Percentiles rank a stretch among this genome's conserved stretches.
phyloP scores from a whole-genome alignment of 225 moss, liverwort and hornwort genomes.

The Pseudoscleropodium purum region DNA sequence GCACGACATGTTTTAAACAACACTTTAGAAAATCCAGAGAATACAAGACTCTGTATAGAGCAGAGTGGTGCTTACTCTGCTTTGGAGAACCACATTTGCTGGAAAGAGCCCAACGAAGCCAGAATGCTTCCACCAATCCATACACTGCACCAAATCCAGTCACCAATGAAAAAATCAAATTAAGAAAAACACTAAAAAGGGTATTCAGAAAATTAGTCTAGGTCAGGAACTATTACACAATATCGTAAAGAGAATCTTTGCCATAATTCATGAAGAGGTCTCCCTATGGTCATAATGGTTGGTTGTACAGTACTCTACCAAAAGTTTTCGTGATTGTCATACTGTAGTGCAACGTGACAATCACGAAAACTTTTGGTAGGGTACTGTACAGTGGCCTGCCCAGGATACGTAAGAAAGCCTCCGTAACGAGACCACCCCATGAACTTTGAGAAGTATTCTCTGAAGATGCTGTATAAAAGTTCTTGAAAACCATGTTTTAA shows the following conservation, averaged over 20 bases:
- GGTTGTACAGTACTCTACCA: not conserved
- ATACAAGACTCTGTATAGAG: not conserved
- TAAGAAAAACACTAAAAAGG: not conserved
- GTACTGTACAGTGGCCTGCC: not conserved
- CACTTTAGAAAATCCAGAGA: not conserved
- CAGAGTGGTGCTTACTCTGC: slow-evolving; percentile 50
- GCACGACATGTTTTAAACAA: not conserved
- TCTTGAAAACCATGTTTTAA: not conserved
- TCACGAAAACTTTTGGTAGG: too few relatives aligned
- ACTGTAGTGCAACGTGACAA: too few relatives aligned
- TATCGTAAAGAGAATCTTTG: not conserved
- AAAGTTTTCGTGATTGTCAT: too few relatives aligned
- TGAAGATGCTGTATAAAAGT: not conserved
- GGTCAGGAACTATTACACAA: not conserved
- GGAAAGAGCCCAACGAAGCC: slow-evolving; percentile 95
- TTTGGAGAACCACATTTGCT: slow-evolving; percentile 99
- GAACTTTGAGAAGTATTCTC: not conserved
- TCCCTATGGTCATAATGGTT: not conserved
- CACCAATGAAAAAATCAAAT: not conserved
- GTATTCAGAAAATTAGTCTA: not conserved
- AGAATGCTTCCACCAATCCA: slow-evolving; percentile 98
- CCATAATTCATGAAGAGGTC: not conserved
- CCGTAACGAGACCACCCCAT: not conserved
- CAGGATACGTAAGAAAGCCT: not conserved
- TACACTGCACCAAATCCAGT: slow-evolving; percentile 41